Base-by-base conservation (phyloP, 2,329 filamentous ascomycete species). In the Colletotrichum sp. region DNA sequence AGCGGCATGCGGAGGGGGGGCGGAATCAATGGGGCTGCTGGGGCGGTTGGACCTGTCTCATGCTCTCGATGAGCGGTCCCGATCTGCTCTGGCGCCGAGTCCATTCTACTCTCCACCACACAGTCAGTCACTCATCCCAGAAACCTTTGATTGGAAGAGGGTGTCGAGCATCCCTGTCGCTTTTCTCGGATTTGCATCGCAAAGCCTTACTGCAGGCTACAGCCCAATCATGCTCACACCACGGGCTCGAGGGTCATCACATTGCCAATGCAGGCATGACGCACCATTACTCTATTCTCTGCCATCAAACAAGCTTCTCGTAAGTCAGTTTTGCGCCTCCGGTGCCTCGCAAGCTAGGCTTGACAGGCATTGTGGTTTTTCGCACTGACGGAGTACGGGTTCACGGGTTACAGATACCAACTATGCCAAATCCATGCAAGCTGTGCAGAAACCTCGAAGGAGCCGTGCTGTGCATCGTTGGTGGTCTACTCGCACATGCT, bases 251-350 rank as follows among this genome's bases (percentile, higher is more conserved):
- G 48, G 48, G 34, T 67, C 43, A 52, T 61, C 24, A 38, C 43
- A 32, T 34, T 43, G 64, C 58, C 70, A 75, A 73, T 75, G 70
- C 73, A 73, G 43, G 64, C 70, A 75, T 75, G 73, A 75, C 73
- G 73, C 70, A 73, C 57, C 12, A 73, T 68, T 73, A 65, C 64
- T 73, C 58, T 75, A 65, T 64, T 52, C 26, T 75, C 26, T 48
- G 64, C 64, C 48, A 52, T 57, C 57, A 73, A 75, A 73, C 73
- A 75, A 75, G 73, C 73, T 73, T 75, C 38, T 64, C 26, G 70
- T 48, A 61, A 48, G 64, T 69, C 65, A 24, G 64, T 65, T 75
- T 75, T 21, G 43, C 43, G 43, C 43, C 43, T 13, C 13, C n/a
- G 43, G n/a, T 52, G 43, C 43, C 43, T 52, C 43, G 43, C 43